Evolutionary conservation across 352 stramenopile species (phyloP).

Genomic region (Phytopythium sindhum): DNA sequence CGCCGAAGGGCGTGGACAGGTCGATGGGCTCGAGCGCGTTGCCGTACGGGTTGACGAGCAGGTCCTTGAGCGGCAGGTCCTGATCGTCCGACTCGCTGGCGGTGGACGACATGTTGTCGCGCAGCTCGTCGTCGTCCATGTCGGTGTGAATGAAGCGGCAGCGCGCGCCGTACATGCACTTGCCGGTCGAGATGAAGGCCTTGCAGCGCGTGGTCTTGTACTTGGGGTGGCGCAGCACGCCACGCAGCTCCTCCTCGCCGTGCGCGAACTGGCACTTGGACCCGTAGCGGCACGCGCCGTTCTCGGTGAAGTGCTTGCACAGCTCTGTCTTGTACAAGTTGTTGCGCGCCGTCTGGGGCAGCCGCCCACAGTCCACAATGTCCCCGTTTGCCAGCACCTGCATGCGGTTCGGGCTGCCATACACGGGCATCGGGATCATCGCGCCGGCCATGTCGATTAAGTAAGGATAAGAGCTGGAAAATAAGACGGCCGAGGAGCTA

Average conservation of each 20-base stretch:
- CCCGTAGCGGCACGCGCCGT: conserved; percentile 83
- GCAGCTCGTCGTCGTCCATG: conserved; percentile 35
- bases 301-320: conserved; percentile 88
- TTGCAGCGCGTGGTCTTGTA: conserved; percentile 92
- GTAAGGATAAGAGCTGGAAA: neutral
- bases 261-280: conserved; percentile 90
- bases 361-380: conserved; percentile 76
- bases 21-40: conserved; percentile 59
- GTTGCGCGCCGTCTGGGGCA: conserved; percentile 78
- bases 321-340: conserved; percentile 92
- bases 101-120: conserved; percentile 50
- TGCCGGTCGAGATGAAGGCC: conserved; percentile 78
- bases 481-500: neutral
- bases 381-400: conserved; percentile 84
- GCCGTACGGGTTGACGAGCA: conserved; percentile 67
- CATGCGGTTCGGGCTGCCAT: conserved; percentile 52
- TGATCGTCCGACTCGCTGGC: conserved; percentile 68
- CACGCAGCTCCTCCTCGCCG: conserved; percentile 78
- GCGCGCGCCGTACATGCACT: conserved; percentile 85
- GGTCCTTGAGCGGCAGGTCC: conserved; percentile 42
- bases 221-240: conserved; percentile 86
- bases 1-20: conserved; percentile 59
- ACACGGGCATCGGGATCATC: conserved; percentile 29
- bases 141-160: conserved; percentile 85
- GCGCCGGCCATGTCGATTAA: conserved; percentile 24